phyloP scores from a whole-genome alignment of 2,329 filamentous ascomycete species.

The Talaromyces marneffei region DNA sequence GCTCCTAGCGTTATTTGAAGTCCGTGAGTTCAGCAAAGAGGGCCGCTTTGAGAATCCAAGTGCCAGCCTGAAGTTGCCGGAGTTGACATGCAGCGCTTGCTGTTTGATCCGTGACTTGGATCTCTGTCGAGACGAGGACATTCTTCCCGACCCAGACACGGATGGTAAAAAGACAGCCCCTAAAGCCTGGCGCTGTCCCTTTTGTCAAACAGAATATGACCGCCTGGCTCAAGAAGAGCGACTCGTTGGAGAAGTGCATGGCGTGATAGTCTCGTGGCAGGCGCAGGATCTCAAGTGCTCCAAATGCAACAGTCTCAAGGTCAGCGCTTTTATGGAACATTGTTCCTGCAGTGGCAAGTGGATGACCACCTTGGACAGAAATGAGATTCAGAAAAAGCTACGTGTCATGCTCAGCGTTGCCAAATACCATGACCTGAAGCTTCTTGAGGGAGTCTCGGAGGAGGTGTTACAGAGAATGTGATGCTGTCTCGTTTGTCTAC shows the following conservation, averaged over 20 bases:
- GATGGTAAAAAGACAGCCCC: constrained; percentile 26
- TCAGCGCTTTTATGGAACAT: constrained; percentile 95
- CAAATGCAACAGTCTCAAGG: constrained; percentile 59
- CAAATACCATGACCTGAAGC: constrained; percentile 69
- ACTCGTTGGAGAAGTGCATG: constrained; percentile 70
- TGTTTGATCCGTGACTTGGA: constrained; percentile 85
- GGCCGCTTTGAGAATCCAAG: constrained; percentile 85
- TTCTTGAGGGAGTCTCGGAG: constrained; percentile 70
- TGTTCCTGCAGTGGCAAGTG: constrained; percentile 88
- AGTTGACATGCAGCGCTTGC: constrained; percentile 84
- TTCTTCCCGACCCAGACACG: constrained; percentile 53
- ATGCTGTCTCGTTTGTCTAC: neutral
- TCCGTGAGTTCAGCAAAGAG: constrained; percentile 85
- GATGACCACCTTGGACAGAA: constrained; percentile 63
- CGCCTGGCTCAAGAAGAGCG: constrained; percentile 77
- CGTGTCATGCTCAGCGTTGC: constrained; percentile 69
- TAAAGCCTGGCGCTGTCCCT: constrained; percentile 66
- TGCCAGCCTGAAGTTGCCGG: constrained; percentile 63
- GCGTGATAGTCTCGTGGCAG: constrained; percentile 70
- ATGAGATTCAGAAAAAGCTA: constrained; percentile 60
- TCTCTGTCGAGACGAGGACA: constrained; percentile 79
- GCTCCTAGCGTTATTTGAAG: constrained; percentile 80
- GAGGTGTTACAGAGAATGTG: constrained; percentile 51
- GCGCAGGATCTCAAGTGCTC: constrained; percentile 86
- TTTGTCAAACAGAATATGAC: constrained; percentile 70